Percentiles rank a stretch among this genome's conserved stretches.
These are phyloP conservation scores for Lojkania enalia DNA, from an alignment of 2,329 filamentous ascomycete genomes.

Conservation along the genomic window DNA sequence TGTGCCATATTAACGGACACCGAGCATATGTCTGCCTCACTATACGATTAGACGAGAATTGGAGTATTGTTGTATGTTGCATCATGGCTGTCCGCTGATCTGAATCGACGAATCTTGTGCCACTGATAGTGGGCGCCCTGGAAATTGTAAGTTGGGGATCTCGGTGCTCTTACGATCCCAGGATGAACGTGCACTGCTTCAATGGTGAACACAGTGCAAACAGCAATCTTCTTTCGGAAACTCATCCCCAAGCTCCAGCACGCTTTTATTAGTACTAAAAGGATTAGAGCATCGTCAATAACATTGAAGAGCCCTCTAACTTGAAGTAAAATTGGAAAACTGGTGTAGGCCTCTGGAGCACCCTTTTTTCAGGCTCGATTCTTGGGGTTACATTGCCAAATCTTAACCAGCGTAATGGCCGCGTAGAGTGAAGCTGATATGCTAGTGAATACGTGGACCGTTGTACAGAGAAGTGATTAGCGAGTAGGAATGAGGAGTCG, in stretches of 20 bases:
- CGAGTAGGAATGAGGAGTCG: slow-evolving; percentile 11
- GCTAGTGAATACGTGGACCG: slow-evolving; percentile 7
- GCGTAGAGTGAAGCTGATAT: slow-evolving; percentile 12
- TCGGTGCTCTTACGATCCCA: too few relatives aligned
- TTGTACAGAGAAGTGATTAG: slow-evolving; percentile 13
- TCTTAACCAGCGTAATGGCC: slow-evolving; percentile 10
- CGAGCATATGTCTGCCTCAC: too few relatives aligned
- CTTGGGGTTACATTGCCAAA: slow-evolving; percentile 10
- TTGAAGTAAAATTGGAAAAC: slow-evolving; percentile 4
- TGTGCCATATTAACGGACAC: too few relatives aligned
- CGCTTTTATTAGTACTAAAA: slow-evolving; percentile 9
- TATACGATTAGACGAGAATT: too few relatives aligned
- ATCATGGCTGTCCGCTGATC: too few relatives aligned
- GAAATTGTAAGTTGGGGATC: too few relatives aligned
- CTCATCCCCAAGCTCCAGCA: slow-evolving; percentile 8
- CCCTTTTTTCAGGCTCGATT: slow-evolving; percentile 4
- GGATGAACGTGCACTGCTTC: slow-evolving; percentile 17
- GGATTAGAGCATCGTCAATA: slow-evolving; percentile 11
- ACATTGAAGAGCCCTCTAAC: slow-evolving; percentile 16
- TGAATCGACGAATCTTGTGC: too few relatives aligned
- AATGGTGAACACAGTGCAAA: slow-evolving; percentile 15
- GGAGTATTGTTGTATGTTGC: too few relatives aligned
- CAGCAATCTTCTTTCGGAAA: slow-evolving; percentile 9
- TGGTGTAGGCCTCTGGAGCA: slow-evolving; percentile 5
- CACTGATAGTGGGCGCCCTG: too few relatives aligned